Base-by-base conservation (phyloP, 2,329 filamentous ascomycete genomes). In the Parastagonospora nodorum region DNA sequence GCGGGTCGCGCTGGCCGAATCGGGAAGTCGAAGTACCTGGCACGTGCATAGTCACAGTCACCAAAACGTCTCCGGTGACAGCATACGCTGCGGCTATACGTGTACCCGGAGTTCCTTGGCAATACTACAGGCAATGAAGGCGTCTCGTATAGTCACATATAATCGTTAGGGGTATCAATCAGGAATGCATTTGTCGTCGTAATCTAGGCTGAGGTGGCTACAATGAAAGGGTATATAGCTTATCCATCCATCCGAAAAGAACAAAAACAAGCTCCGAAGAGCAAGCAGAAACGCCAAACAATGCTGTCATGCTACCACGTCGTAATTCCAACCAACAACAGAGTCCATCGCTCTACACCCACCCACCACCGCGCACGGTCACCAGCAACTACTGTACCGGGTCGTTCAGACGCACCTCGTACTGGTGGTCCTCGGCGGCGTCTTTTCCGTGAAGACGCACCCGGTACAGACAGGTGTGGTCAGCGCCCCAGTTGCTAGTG, bases 381-480 rank as follows among this genome's bases (percentile, higher is more conserved):
- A 35, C 38, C 33, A 53, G 33, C 16, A 43, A 38, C 49, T 59
- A 64, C 37, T 12, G 8, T 5, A 30, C 37, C 28, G 45, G 45
- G 14, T 63, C 58, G 39, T 58, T 60, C 37, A 65, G 42, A 8
- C 42, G 47, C 4, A 64, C 57, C 9, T 51, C 50, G 30, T 66
- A 66, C 24, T 60, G 41, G n/a, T 53, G 48, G 19, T 57, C 58
- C 47, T 57, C 55, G 12, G 50, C 42, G 11, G 58, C 58, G 30
- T 63, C 58, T 11, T 69, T 58, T 28, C 78, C 78, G 32, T 76
- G 74, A 47, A 80, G 63, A 16, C 77, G 66, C 28, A 80, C 53
- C 10, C 78, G 71, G 55, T 81, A 81, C 30, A 80, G 44, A 53
- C 78, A 81, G 10, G 78, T 79, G 54, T 73, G 72, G 16, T 73